Conservation (phyloP, 371 early-diverging fungal genomes). For the Dentiscutata heterogama region DNA sequence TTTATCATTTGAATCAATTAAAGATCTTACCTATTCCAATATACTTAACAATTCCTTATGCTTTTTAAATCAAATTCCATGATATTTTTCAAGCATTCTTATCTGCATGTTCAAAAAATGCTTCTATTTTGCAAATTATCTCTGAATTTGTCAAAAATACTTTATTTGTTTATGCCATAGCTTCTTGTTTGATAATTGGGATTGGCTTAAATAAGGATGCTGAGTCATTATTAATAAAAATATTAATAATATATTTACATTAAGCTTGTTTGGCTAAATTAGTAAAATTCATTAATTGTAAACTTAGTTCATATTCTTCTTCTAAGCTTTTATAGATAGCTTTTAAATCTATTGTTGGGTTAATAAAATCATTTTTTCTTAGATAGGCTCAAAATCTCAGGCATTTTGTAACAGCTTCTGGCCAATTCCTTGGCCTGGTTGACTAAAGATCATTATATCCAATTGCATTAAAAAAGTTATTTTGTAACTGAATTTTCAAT, state of each 20-base stretch:
- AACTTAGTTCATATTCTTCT: too few species aligned
- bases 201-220: not conserved
- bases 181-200: conserved; percentile 3
- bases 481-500: not conserved
- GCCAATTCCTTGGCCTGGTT: not conserved
- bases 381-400: not conserved
- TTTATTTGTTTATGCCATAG: too few species aligned
- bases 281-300: conserved; percentile 18
- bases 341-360: too few species aligned
- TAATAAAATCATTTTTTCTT: not conserved
- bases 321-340: not conserved
- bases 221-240: not conserved
- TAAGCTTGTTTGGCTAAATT: conserved; percentile 4
- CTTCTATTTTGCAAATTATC: not conserved
- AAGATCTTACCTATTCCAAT: too few species aligned
- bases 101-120: not conserved
- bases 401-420: conserved; percentile 12
- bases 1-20: too few species aligned
- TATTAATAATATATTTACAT: conserved; percentile 15
- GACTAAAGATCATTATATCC: conserved; percentile 21
- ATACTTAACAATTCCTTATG: too few species aligned
- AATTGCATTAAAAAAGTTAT: conserved; percentile 20
- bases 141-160: too few species aligned
- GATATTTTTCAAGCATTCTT: not conserved
- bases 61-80: not conserved